Percentiles rank a stretch among this genome's conserved stretches.
These are phyloP conservation scores for Rhodocollybia butyracea DNA, from an alignment of 768 basidiomycete species.

Conservation along the genomic window DNA sequence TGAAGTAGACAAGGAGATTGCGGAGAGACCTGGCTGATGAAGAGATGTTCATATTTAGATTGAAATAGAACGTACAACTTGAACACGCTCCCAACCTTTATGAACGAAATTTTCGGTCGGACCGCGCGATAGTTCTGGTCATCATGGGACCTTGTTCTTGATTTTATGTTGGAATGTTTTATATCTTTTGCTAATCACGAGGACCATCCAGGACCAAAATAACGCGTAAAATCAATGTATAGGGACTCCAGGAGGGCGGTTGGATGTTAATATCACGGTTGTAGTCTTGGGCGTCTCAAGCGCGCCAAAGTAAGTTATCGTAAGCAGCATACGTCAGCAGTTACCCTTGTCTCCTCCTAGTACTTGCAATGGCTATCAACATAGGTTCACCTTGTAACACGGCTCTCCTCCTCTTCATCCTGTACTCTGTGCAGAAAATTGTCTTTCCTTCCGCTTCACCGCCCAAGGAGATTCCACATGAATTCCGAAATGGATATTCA, in stretches of 20 bases:
- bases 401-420: slow-evolving; percentile 71
- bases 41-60: not conserved
- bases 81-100: not conserved
- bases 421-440: slow-evolving; percentile 73
- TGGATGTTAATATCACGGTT: too few species aligned
- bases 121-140: not conserved
- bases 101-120: not conserved
- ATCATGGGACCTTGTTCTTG: not conserved
- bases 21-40: not conserved
- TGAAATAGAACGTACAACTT: not conserved
- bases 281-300: too few species aligned
- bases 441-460: slow-evolving; percentile 63
- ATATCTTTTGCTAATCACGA: not conserved
- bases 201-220: too few species aligned
- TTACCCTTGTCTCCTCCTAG: not conserved
- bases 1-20: not conserved
- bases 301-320: too few species aligned
- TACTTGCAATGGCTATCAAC: slow-evolving; percentile 27
- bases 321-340: not conserved
- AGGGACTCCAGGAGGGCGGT: too few species aligned
- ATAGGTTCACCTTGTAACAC: slow-evolving; percentile 78
- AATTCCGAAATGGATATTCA: slow-evolving; percentile 83
- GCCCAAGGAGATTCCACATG: slow-evolving; percentile 50
- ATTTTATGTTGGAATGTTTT: not conserved
- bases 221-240: too few species aligned